phyloP scores from a whole-genome alignment of 495 filamentous ascomycete species.

The Penicillium bovifimosum region DNA sequence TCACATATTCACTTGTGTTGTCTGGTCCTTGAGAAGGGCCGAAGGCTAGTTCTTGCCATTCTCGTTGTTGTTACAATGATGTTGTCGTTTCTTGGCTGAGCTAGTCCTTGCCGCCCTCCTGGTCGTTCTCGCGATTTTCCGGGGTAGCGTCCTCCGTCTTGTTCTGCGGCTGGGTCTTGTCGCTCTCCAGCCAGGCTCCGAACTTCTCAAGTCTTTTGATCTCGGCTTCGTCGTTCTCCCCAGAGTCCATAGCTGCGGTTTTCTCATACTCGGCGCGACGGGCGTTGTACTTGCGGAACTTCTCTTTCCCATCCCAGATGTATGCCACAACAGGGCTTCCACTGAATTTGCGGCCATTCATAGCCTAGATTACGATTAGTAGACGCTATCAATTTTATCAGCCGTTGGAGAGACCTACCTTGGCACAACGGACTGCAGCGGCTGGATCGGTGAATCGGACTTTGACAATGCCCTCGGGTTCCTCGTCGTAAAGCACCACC shows the following conservation, averaged over 20 bases:
- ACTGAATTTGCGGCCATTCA: conserved; percentile 79
- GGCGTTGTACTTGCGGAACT: conserved; percentile 63
- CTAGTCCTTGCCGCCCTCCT: not conserved
- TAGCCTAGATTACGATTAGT: conserved; percentile 38
- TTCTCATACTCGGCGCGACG: conserved; percentile 19
- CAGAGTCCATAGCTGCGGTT: conserved; percentile 38
- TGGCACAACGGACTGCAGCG: conserved; percentile 67
- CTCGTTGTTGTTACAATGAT: not conserved
- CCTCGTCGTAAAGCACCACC: conserved; percentile 82
- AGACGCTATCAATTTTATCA: not conserved
- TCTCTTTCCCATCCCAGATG: conserved; percentile 67
- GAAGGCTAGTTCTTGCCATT: not conserved
- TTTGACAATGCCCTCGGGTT: conserved; percentile 80
- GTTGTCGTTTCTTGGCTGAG: no score
- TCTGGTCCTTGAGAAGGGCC: no score
- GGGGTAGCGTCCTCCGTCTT: not conserved
- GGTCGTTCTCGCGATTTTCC: not conserved
- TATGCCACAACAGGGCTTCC: conserved; percentile 71
- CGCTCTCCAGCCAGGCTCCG: conserved; percentile 50
- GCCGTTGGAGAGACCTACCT: conserved; percentile 31
- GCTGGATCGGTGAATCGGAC: conserved; percentile 68
- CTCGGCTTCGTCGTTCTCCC: conserved; percentile 41
- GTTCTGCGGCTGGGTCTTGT: conserved; percentile 23
- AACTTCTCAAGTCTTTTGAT: conserved; percentile 49
- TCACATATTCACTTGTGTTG: not conserved